Base-by-base conservation (phyloP, 352 stramenopile species). In the Globisporangium viniferum region DNA sequence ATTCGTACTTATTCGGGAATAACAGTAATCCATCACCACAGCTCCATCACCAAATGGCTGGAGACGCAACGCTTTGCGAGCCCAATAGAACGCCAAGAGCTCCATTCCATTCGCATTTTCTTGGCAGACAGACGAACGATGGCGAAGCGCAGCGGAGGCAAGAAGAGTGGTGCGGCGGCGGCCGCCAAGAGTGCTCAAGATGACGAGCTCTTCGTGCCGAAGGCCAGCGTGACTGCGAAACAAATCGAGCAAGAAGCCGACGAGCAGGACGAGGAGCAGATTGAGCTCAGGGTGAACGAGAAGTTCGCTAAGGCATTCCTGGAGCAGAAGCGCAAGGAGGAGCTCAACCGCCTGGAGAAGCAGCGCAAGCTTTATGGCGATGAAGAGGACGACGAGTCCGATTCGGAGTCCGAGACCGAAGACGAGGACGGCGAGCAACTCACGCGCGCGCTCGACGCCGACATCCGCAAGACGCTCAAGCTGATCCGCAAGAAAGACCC, bases 401-500 rank as follows among this genome's bases (percentile, higher is more conserved):
- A 90, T 27, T 91, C 80, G 0, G 84, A 91, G 22, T 93, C 84
- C 6, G 88, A 96, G 74, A 90, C 84, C 4, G 88, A 95, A 65
- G 87, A 95, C 64, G 87, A 95, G 67, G 88, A 96, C 64, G 88
- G 83, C 41, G 87, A 94, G 64, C 77, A 92, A 64, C 78, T 96
- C 31, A 94, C 86, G 31, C 63, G 58, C 31, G 81, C 86, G 54
- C 61, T 96, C 67, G 88, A 96, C 61, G 76, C 72, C 8, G 86
- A 94, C 59, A 96, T 96, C 60, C 78, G 69, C 62, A 88, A 89
- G 74, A 96, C 88, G 63, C 74, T 99, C 22, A 88, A 90, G 55
- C 84, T 97, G 22, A 93, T 99, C 62, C 91, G 92, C 61, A 94
- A 84, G 36, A 94, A 90, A 62, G 93, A 98, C 74, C 91, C 90